Evolutionary conservation across 2,329 filamentous ascomycete genomes (phyloP).

Genomic region (Alternaria burnsii): DNA sequence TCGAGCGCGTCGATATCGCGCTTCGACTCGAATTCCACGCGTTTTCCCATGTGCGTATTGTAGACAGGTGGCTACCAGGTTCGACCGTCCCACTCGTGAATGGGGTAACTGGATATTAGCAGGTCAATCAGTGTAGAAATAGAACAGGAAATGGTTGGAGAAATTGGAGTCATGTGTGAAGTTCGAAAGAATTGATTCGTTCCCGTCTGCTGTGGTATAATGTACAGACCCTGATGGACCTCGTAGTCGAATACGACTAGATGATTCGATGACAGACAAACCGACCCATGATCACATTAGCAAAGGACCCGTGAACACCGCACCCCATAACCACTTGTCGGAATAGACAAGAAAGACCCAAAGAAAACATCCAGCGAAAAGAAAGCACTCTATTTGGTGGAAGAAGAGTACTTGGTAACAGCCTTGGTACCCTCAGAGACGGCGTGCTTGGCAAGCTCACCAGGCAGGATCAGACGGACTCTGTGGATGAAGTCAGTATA

Average conservation of each 20-base stretch:
- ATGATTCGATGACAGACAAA: conserved; percentile 52
- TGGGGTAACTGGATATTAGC: background rate
- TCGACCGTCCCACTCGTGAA: too few species aligned
- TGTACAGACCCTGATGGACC: conserved; percentile 53
- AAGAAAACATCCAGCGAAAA: conserved; percentile 54
- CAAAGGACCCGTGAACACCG: conserved; percentile 56
- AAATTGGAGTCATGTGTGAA: conserved; percentile 32
- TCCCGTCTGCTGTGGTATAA: conserved; percentile 54
- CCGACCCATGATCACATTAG: conserved; percentile 63
- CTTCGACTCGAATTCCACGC: background rate
- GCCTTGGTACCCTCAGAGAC: conserved; percentile 99
- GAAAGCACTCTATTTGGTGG: conserved; percentile 83
- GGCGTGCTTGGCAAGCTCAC: conserved; percentile 99
- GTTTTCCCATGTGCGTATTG: background rate
- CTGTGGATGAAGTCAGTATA: conserved; percentile 52
- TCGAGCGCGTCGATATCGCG: background rate
- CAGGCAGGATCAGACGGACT: conserved; percentile 95
- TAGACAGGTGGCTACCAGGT: background rate
- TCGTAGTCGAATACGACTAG: conserved; percentile 50
- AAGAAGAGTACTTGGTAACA: conserved; percentile 99
- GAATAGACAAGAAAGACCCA: conserved; percentile 63
- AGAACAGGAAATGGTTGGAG: background rate
- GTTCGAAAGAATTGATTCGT: conserved; percentile 52
- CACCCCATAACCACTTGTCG: conserved; percentile 54
- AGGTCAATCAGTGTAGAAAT: background rate